Percentiles rank a stretch among this genome's conserved stretches.
Evolutionary conservation across 306 rosid genomes (phyloP).

Genomic region (Dicorynia guianensis): DNA sequence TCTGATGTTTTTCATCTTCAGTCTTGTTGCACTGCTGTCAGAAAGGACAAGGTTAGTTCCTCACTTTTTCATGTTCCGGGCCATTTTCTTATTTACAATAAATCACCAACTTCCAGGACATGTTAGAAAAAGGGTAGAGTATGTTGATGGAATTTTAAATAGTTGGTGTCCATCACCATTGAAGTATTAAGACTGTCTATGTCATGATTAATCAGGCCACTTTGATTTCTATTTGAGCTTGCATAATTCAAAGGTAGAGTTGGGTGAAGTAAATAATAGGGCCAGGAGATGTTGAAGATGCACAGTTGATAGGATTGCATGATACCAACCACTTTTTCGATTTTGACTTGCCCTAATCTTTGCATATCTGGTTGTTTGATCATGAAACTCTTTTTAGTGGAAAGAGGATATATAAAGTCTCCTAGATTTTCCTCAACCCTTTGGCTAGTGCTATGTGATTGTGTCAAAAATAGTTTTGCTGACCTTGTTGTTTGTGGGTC

Average conservation of each 20-base stretch:
- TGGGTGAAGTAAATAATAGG: neutral
- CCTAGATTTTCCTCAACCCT: slow-evolving; percentile 2
- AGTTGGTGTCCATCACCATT: neutral
- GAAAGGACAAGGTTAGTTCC: slow-evolving; percentile 68
- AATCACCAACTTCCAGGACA: neutral
- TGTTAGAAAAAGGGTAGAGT: neutral
- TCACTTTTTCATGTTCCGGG: neutral
- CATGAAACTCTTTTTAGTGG: neutral
- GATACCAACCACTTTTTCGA: neutral
- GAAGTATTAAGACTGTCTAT: neutral
- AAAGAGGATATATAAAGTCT: neutral
- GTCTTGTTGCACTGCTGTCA: slow-evolving; percentile 63
- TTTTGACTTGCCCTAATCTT: neutral
- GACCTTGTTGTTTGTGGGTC: slow-evolving; percentile 17
- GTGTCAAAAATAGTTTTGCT: slow-evolving; percentile 17
- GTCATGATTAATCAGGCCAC: neutral
- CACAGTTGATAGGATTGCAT: slow-evolving; percentile 3
- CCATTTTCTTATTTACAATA: neutral
- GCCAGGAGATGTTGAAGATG: slow-evolving; percentile 7
- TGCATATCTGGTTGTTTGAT: slow-evolving; percentile 1
- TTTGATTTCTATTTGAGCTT: neutral
- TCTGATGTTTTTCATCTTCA: slow-evolving; percentile 80
- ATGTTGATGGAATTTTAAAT: neutral
- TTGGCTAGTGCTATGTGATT: slow-evolving; percentile 2
- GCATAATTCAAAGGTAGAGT: slow-evolving; percentile 6